Evolutionary conservation across 192 early-diverging fungal species (phyloP).

Genomic region (Gamsiella multidivaricata): DNA sequence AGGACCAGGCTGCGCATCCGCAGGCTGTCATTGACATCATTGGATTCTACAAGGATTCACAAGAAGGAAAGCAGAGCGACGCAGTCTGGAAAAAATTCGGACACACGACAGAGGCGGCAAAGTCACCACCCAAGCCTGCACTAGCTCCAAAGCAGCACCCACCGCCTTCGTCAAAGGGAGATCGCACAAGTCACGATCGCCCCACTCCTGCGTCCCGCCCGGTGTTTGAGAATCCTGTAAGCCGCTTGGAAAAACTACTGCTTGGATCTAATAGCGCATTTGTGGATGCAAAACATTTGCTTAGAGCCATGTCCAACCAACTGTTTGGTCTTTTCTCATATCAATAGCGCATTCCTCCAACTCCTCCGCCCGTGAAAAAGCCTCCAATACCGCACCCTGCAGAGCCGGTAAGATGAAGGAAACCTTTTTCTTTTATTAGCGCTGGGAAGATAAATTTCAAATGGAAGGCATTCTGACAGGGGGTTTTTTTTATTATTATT

Average conservation of each 20-base stretch:
- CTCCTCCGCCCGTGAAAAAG: conserved; percentile 41
- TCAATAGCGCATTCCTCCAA: conserved; percentile 36
- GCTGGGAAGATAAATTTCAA: not conserved
- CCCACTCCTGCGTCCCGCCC: conserved; percentile 38
- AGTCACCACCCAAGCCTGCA: conserved; percentile 15
- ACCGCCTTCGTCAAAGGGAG: conserved; percentile 5
- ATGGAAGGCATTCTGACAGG: no score
- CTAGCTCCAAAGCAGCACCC: conserved; percentile 19
- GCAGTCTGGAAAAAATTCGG: conserved; percentile 63
- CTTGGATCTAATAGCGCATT: not conserved
- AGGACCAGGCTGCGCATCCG: conserved; percentile 94
- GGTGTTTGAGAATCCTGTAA: conserved; percentile 50
- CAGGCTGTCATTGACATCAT: conserved; percentile 92
- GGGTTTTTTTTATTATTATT: no score
- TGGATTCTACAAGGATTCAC: conserved; percentile 82
- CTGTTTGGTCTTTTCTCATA: not conserved
- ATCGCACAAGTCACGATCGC: conserved; percentile 24
- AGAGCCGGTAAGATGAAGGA: conserved; percentile 17
- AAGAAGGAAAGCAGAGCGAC: conserved; percentile 52
- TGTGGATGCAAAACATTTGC: not conserved
- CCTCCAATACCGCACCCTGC: conserved; percentile 9
- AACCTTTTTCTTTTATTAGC: not conserved
- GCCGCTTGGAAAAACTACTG: not conserved
- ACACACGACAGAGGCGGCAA: conserved; percentile 21
- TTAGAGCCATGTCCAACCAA: not conserved